Base-by-base conservation (phyloP, 192 early-diverging fungal species). In the Coemansia aciculifera region DNA sequence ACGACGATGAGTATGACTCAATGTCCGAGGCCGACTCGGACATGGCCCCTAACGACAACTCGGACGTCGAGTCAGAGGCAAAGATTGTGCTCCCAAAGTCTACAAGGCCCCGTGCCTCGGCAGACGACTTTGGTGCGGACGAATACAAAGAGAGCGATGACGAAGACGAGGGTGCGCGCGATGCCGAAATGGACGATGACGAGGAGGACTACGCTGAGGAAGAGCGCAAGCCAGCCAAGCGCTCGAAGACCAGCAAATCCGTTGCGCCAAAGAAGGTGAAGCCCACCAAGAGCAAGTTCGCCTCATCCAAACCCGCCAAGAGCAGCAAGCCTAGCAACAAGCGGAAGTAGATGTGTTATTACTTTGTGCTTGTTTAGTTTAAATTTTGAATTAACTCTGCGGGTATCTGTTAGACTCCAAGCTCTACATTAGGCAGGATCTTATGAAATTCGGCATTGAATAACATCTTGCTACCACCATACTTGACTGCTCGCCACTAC, bases 71-170 rank as follows among this genome's bases (percentile, higher is more conserved):
- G 27, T 44, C 59, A 3, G 36, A 84, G 63, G 88, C 86, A 65
- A 75, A 77, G 62, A 24, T 54, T 54, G 51, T 10, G 3, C 51
- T 54, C 21, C 68, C 72, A 17, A 65, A 82, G n/a, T 38, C 63
- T 49, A 78, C 84, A 64, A 81, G 82, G 62, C 77, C 68, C 32
- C 72, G 71, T 64, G 63, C 43, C 42, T 67, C 64, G 24, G 67
- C 75, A 12, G 84, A 78, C 52, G 71, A 78, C 60, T 70, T 76
- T 70, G 73, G 72, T 19, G 75, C 71, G 57, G 84, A 81, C n/a
- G 64, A 72, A 9, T 81, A 71, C 10, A 69, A 71, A 32, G 17
- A 39, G 3, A 54, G 51, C 51, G 51, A 49, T 0, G 69, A 59
- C 49, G 59, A 44, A 44, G 48, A 46, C 13, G 64, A 62, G 40